Conservation (phyloP, 805 yeast species). For the Yamadazyma paraphyllophila region DNA sequence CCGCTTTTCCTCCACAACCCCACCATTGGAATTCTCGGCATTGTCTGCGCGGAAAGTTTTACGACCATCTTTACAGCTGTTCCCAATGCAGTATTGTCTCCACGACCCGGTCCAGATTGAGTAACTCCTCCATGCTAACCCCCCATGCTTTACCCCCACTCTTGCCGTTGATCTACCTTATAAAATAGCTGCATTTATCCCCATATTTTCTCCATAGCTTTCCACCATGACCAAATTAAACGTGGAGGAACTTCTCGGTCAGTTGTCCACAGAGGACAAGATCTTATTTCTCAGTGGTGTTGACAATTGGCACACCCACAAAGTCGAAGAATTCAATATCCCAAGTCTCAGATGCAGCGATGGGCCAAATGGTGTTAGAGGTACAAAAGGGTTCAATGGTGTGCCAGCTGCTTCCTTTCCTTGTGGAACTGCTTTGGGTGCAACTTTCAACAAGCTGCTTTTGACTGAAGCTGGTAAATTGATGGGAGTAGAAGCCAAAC, state of each 20-base stretch:
- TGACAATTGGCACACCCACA: slow-evolving; percentile 52
- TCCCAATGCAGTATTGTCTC: background rate
- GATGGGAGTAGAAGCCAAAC: slow-evolving; percentile 33
- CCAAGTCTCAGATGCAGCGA: slow-evolving; percentile 46
- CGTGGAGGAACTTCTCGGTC: slow-evolving; percentile 21
- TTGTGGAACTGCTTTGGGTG: slow-evolving; percentile 33
- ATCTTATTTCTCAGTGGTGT: slow-evolving; percentile 28
- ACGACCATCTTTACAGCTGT: background rate
- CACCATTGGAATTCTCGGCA: background rate
- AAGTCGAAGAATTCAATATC: slow-evolving; percentile 37
- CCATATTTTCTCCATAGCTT: background rate
- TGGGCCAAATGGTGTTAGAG: slow-evolving; percentile 36
- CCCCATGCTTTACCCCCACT: background rate
- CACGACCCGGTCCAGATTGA: background rate
- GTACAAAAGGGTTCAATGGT: slow-evolving; percentile 27
- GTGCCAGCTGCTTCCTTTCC: slow-evolving; percentile 33
- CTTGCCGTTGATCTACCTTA: slow-evolving; percentile 1
- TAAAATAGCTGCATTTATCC: background rate
- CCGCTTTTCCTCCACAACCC: background rate
- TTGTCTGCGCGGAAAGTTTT: background rate
- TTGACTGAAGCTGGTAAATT: slow-evolving; percentile 27
- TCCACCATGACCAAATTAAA: slow-evolving; percentile 8
- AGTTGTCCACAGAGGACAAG: slow-evolving; percentile 27
- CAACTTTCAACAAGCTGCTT: slow-evolving; percentile 36
- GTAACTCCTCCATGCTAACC: background rate